Conservation (phyloP, 257 asterid genomes). For the Penstemon newberryi region DNA sequence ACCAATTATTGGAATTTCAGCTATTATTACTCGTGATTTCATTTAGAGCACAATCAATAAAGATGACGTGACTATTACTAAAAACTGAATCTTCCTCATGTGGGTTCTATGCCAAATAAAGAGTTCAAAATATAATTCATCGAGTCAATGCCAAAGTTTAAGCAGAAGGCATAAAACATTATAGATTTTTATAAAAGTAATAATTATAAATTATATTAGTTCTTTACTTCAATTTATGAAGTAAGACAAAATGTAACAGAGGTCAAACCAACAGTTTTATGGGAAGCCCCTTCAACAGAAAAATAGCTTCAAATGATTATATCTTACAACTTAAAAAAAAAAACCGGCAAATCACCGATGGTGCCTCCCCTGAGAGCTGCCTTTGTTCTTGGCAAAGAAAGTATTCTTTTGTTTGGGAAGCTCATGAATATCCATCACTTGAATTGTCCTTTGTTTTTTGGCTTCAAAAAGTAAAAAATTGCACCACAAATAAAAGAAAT, state of each 20-base stretch:
- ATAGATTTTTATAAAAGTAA: too few relatives aligned
- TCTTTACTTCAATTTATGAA: slow-evolving; percentile 27
- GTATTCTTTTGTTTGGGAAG: slow-evolving; percentile 83
- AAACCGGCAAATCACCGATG: slow-evolving; percentile 58
- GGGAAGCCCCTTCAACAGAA: slow-evolving; percentile 27
- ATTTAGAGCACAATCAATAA: too few relatives aligned
- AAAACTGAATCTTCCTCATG: too few relatives aligned
- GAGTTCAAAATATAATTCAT: too few relatives aligned
- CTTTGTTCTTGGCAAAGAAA: slow-evolving; percentile 83
- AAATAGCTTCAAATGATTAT: slow-evolving; percentile 20
- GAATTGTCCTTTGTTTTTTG: slow-evolving; percentile 93
- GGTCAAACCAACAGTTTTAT: slow-evolving; percentile 27
- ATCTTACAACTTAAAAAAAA: slow-evolving; percentile 19
- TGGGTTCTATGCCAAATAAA: too few relatives aligned
- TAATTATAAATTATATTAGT: slow-evolving; percentile 10
- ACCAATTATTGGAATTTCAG: too few relatives aligned
- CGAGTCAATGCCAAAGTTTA: too few relatives aligned
- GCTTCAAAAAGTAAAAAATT: slow-evolving; percentile 55
- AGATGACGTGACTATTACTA: too few relatives aligned
- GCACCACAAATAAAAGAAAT: slow-evolving; percentile 22
- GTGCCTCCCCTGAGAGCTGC: slow-evolving; percentile 84
- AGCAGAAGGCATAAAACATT: too few relatives aligned
- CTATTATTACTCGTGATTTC: too few relatives aligned
- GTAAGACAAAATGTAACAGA: slow-evolving; percentile 4
- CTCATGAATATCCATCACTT: slow-evolving; percentile 95